Base-by-base conservation (phyloP, 768 basidiomycete species). In the Clavulina sp. region DNA sequence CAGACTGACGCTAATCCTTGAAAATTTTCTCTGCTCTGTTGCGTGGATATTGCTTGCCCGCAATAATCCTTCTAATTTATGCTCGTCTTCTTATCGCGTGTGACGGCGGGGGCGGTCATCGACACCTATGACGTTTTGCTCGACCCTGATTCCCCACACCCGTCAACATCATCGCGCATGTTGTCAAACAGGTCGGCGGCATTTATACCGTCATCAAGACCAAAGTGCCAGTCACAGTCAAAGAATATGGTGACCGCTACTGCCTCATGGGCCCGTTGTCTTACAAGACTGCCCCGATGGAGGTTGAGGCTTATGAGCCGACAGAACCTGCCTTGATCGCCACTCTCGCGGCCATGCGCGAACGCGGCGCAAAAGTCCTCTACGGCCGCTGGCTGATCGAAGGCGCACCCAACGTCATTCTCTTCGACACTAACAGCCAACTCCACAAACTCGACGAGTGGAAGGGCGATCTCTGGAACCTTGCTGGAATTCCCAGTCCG, bases 131-230 rank as follows among this genome's bases (percentile, higher is more conserved):
- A 23, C 29, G n/a, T 31, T 48, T 18, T 21, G 21, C 30, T 26
- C 24, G 30, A 32, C 52, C 47, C 21, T 13, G n/a, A 28, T 13
- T 40, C 52, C 21, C 9, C 36, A 16, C 19, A n/a, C 46, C 28
- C 33, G 18, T 49, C 31, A 33, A 49, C 48, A 29, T 19, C 16
- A n/a, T 21, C 33, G 24, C 16, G 7, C 28, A 5, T 54, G 24
- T 44, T 30, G 18, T 9, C 31, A 1, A 23, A n/a, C 21, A 50
- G 66, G 92, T 96, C 65, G 93, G 92, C 59, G 93, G 93, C 56
- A 96, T 96, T 67, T 96, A 96, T 74, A 96, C 93, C 57, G 93
- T 99, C 69, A 95, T 97, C 64, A 96, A 96, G 70, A 97, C 95
- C 48, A 99, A 99, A 64, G 91, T 95, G 52, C 95, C 95, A 51